Conservation (phyloP, 2,329 filamentous ascomycete species). For the Pseudogymnoascus sp. region DNA sequence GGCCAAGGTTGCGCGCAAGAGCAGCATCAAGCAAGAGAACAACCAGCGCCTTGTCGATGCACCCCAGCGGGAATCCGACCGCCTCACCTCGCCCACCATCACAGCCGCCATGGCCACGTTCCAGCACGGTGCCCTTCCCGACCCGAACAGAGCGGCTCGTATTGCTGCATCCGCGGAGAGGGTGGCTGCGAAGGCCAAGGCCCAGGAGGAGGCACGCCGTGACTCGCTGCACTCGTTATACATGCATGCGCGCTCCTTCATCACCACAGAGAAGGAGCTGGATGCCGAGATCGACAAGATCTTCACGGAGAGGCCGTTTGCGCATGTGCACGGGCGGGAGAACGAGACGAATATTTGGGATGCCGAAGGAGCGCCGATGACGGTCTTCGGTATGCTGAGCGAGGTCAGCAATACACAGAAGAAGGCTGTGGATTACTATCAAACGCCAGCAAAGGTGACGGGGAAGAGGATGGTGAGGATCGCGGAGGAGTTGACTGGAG, state of each 20-base stretch:
- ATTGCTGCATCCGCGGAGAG: slow-evolving; percentile 38
- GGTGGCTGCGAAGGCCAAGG: slow-evolving; percentile 37
- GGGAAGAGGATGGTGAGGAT: slow-evolving; percentile 55
- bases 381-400: slow-evolving; percentile 41
- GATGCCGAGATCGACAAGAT: slow-evolving; percentile 63
- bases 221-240: slow-evolving; percentile 81
- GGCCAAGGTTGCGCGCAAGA: slow-evolving; percentile 30
- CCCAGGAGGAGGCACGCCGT: slow-evolving; percentile 53
- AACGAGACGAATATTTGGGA: slow-evolving; percentile 26
- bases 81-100: slow-evolving; percentile 64
- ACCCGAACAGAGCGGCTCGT: slow-evolving; percentile 54
- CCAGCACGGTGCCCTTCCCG: slow-evolving; percentile 46
- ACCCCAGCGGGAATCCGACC: slow-evolving; percentile 68
- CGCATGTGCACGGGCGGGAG: not conserved
- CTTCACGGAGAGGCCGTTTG: slow-evolving; percentile 51
- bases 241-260: slow-evolving; percentile 80
- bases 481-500: slow-evolving; percentile 60
- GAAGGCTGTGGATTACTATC: slow-evolving; percentile 29
- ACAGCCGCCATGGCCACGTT: slow-evolving; percentile 42
- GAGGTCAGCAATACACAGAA: slow-evolving; percentile 26
- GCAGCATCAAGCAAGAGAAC: slow-evolving; percentile 40
- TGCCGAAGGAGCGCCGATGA: slow-evolving; percentile 32
- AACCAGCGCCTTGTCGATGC: slow-evolving; percentile 47
- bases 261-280: slow-evolving; percentile 73
- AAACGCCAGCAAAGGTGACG: slow-evolving; percentile 31